These are phyloP conservation scores for Vitis hybrid DNA, from an alignment of 177 flowering plant species.

Conservation along the genomic window DNA sequence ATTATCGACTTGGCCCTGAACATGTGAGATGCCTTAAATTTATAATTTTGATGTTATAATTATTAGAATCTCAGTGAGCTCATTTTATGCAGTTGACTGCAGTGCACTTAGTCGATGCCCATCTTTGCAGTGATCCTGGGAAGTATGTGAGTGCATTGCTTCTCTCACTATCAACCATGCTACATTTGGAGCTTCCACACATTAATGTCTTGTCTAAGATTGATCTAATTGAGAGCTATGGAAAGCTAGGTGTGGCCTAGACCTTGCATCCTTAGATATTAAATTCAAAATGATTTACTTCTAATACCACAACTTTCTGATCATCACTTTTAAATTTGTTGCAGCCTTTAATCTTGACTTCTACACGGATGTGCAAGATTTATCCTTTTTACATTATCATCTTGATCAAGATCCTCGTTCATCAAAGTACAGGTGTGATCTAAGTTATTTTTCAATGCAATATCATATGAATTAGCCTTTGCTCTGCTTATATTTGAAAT, in stretches of 20 bases:
- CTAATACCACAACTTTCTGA: neutral
- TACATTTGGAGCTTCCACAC: conserved; percentile 96
- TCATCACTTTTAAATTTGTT: conserved; percentile 10
- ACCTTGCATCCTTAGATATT: conserved; percentile 1
- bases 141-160: conserved; percentile 93
- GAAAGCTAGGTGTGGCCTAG: conserved; percentile 66
- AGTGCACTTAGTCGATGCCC: conserved; percentile 89
- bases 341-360: conserved; percentile 94
- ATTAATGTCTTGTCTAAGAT: conserved; percentile 94
- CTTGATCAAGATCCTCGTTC: conserved; percentile 88
- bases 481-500: no score
- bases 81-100: conserved; percentile 70
- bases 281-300: neutral
- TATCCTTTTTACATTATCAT: conserved; percentile 71
- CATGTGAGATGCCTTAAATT: neutral
- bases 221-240: conserved; percentile 91
- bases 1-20: neutral
- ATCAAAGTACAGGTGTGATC: conserved; percentile 73
- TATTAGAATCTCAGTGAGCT: conserved; percentile 12
- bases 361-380: conserved; percentile 90
- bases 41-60: neutral
- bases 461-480: neutral
- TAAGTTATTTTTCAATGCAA: neutral
- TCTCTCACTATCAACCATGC: conserved; percentile 88
- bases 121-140: conserved; percentile 95